Conservation (phyloP, 306 rosid genomes). For the Quercus gilva region DNA sequence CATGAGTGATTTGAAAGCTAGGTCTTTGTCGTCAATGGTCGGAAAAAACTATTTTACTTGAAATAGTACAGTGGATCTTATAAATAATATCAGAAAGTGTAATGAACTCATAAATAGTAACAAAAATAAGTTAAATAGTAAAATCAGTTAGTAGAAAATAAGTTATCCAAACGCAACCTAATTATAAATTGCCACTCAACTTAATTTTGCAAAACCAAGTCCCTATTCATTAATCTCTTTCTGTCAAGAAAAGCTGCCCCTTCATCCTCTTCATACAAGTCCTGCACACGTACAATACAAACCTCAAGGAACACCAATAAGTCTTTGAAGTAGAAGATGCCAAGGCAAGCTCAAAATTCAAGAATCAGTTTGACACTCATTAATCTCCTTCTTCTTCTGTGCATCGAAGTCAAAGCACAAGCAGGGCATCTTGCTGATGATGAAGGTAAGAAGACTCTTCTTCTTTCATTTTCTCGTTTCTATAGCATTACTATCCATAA, state of each 20-base stretch:
- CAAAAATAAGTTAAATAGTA: no score
- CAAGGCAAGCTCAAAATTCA: background rate
- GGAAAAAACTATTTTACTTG: no score
- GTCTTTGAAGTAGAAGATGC: background rate
- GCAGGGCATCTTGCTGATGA: background rate
- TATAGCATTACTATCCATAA: background rate
- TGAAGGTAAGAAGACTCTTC: background rate
- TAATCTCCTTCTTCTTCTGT: background rate
- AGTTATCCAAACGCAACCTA: no score
- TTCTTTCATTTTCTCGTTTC: background rate
- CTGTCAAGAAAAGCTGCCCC: no score
- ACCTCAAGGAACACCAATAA: background rate
- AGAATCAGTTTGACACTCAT: background rate
- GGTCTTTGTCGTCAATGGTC: no score
- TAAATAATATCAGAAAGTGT: no score
- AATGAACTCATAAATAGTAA: fast-evolving
- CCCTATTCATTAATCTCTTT: background rate
- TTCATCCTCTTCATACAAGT: background rate
- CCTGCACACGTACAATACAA: background rate
- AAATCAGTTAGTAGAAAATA: no score
- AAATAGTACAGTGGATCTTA: fast-evolving
- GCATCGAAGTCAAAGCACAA: background rate
- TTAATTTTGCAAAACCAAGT: no score
- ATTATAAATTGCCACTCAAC: no score
- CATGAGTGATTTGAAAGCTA: no score